A percentile compares a stretch with the other conserved stretches of the same genome.
Evolutionary conservation across 495 filamentous ascomycete genomes (phyloP).

Genomic region (Tuber microsphaerosporum): DNA sequence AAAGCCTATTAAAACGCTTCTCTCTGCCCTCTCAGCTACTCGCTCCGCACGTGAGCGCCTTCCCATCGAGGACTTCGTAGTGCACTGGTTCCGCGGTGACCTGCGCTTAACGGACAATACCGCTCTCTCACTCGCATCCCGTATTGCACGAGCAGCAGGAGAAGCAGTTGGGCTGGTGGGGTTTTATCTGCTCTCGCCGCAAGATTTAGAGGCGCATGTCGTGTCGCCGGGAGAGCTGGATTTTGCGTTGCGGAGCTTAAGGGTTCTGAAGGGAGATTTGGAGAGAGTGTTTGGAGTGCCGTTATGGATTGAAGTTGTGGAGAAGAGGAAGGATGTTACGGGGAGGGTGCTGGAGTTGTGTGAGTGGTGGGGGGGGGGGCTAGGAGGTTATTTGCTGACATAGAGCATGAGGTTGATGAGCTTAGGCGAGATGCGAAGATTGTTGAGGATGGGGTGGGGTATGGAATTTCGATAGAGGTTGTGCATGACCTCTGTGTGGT

Average conservation of each 20-base stretch:
- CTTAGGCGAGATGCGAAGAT: conserved; percentile 64
- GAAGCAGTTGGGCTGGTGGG: conserved; percentile 60
- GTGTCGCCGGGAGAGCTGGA: conserved; percentile 68
- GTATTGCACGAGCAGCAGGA: conserved; percentile 50
- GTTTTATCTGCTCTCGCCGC: conserved; percentile 73
- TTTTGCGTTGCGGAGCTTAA: conserved; percentile 65
- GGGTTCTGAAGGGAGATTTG: conserved; percentile 59
- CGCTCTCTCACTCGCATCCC: conserved; percentile 58
- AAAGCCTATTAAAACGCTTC: conserved; percentile 61
- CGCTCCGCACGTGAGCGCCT: conserved; percentile 46
- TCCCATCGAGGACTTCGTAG: conserved; percentile 55
- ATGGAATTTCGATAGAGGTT: conserved; percentile 57
- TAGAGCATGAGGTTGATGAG: conserved; percentile 76
- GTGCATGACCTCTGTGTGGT: conserved; percentile 79
- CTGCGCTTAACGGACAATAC: conserved; percentile 69
- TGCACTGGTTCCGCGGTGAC: conserved; percentile 91
- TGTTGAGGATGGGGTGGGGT: conserved; percentile 53
- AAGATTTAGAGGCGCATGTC: conserved; percentile 78
- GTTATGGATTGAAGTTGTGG: conserved; percentile 64
- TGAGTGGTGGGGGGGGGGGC: conserved; percentile 69
- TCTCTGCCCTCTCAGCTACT: conserved; percentile 52
- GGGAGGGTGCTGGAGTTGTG: conserved; percentile 61
- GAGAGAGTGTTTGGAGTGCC: conserved; percentile 65
- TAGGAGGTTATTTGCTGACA: conserved; percentile 62
- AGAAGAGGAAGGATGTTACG: conserved; percentile 58